Evolutionary conservation across 1,284 basidiomycete species (phyloP).

Genomic region (Phenoliferia sp.): DNA sequence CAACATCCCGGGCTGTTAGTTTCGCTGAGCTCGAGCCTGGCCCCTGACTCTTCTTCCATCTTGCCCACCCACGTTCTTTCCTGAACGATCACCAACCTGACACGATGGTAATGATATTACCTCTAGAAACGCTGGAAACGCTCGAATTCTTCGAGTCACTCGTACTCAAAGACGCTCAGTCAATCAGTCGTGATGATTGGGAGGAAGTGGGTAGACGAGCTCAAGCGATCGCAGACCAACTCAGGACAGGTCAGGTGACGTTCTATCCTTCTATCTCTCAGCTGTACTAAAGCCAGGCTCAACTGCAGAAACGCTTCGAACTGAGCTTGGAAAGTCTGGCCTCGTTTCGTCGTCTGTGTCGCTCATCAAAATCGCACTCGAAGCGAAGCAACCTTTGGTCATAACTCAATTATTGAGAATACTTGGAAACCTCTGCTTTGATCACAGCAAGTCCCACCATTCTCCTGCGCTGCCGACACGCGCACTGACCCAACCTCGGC

Average conservation of each 20-base stretch:
- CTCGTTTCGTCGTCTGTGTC: background rate
- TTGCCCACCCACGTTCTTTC: no score
- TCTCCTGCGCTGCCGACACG: background rate
- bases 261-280: background rate
- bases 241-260: background rate
- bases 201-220: background rate
- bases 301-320: conserved; percentile 10
- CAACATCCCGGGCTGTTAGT: no score
- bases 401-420: conserved; percentile 16
- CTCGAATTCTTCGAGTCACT: background rate
- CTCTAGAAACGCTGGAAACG: background rate
- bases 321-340: background rate
- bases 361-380: background rate
- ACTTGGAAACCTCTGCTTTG: conserved; percentile 24
- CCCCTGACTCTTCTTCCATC: no score
- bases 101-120: no score
- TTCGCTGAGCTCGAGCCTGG: no score
- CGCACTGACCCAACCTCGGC: background rate
- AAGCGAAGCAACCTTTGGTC: background rate
- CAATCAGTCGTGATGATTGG: background rate
- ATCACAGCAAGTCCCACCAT: conserved; percentile 7
- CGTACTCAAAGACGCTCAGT: background rate
- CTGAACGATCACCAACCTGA: no score
- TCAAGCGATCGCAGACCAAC: background rate
- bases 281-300: background rate